phyloP scores from a whole-genome alignment of 495 filamentous ascomycete species.

The Podospora bellae-mahoneyi region DNA sequence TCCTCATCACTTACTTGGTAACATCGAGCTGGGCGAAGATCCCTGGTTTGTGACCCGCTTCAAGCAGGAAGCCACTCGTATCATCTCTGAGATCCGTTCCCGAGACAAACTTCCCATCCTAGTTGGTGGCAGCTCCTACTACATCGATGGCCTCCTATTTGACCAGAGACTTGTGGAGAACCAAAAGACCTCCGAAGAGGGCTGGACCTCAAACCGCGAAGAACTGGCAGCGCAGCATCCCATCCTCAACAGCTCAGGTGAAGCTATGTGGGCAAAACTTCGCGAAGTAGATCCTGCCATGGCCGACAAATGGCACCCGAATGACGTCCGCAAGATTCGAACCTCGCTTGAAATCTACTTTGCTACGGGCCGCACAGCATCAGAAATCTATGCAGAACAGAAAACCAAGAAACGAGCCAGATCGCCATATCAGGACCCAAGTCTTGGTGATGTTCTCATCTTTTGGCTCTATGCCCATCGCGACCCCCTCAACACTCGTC shows the following conservation, averaged over 20 bases:
- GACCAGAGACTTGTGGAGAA: constrained; percentile 59
- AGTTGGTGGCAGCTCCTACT: constrained; percentile 94
- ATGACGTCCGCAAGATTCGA: constrained; percentile 83
- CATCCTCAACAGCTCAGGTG: constrained; percentile 66
- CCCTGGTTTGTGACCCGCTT: constrained; percentile 81
- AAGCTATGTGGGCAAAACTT: constrained; percentile 67
- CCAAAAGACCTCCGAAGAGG: constrained; percentile 28
- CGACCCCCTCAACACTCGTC: constrained; percentile 60
- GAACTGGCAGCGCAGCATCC: constrained; percentile 54
- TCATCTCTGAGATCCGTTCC: constrained; percentile 72
- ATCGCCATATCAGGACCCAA: constrained; percentile 13
- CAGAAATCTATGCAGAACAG: constrained; percentile 85
- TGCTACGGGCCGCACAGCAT: constrained; percentile 71
- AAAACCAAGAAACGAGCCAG: constrained; percentile 33
- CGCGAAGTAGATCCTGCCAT: constrained; percentile 81
- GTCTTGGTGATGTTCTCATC: constrained; percentile 65
- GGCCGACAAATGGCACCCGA: constrained; percentile 91
- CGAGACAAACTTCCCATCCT: constrained; percentile 81
- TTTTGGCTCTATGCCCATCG: constrained; percentile 83
- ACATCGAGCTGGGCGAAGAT: constrained; percentile 65
- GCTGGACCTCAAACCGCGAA: constrained; percentile 27
- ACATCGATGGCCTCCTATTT: constrained; percentile 84
- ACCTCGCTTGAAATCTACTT: constrained; percentile 88
- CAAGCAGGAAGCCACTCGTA: constrained; percentile 58
- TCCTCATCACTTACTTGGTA: constrained; percentile 84